These are phyloP conservation scores for Colletotrichum musae DNA, from an alignment of 2,329 filamentous ascomycete species.

Conservation along the genomic window DNA sequence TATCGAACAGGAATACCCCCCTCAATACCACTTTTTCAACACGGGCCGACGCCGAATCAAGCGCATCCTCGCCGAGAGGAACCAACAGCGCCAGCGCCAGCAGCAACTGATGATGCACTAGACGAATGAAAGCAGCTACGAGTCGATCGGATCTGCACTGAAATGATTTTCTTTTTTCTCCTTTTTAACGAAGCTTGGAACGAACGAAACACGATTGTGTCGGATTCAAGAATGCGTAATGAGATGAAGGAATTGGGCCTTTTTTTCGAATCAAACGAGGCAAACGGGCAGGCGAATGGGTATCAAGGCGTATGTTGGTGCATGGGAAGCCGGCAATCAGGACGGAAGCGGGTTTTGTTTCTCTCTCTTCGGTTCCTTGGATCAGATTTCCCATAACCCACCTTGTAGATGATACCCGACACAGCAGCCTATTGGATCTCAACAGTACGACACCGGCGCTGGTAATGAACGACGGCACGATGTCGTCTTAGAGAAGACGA, in stretches of 20 bases:
- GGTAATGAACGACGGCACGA: slow-evolving; percentile 21
- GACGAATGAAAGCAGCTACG: not conserved
- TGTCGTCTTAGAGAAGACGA: too few relatives aligned
- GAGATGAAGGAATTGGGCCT: not conserved
- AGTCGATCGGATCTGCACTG: not conserved
- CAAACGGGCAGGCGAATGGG: not conserved
- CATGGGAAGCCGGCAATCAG: not conserved
- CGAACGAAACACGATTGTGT: not conserved
- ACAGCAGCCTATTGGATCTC: slow-evolving; percentile 37
- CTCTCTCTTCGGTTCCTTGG: not conserved
- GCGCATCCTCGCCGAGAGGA: slow-evolving; percentile 37
- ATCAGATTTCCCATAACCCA: not conserved
- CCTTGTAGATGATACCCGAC: slow-evolving; percentile 27
- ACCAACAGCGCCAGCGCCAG: slow-evolving; percentile 30
- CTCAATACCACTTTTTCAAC: slow-evolving; percentile 38
- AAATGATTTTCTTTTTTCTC: not conserved
- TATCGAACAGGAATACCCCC: slow-evolving; percentile 55
- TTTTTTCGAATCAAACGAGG: not conserved
- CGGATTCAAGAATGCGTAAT: not conserved
- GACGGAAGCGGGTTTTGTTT: slow-evolving; percentile 3
- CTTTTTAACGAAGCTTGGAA: not conserved
- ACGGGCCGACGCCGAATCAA: slow-evolving; percentile 37
- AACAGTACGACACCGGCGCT: slow-evolving; percentile 39
- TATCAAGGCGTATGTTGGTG: not conserved
- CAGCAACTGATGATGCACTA: slow-evolving; percentile 37